Percentiles rank a stretch among this genome's conserved stretches.
Evolutionary conservation across 2,329 filamentous ascomycete genomes (phyloP).

Genomic region (Exophiala mesophila): DNA sequence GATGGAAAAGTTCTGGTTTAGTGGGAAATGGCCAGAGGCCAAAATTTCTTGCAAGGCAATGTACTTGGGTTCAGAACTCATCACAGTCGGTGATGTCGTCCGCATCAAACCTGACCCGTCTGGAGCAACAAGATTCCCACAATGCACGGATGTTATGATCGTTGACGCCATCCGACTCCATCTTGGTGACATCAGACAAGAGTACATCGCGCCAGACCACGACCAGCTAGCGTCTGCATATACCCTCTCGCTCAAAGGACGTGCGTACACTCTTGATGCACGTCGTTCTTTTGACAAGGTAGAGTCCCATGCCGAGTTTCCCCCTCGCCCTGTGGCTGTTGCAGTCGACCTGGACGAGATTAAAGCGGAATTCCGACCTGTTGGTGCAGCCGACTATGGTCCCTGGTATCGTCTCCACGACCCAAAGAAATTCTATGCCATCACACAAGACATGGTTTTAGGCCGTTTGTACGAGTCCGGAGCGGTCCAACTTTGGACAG

Average conservation of each 20-base stretch:
- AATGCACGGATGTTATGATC: slow-evolving; percentile 49
- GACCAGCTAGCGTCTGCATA: slow-evolving; percentile 43
- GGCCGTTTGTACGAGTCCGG: slow-evolving; percentile 52
- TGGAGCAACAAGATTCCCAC: slow-evolving; percentile 24
- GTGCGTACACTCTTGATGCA: slow-evolving; percentile 40
- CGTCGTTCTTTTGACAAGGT: slow-evolving; percentile 19
- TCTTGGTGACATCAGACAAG: slow-evolving; percentile 45
- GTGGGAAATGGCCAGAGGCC: slow-evolving; percentile 51
- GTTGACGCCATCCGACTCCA: slow-evolving; percentile 51
- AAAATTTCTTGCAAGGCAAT: slow-evolving; percentile 50
- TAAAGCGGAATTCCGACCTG: slow-evolving; percentile 34
- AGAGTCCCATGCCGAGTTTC: slow-evolving; percentile 1
- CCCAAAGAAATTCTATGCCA: slow-evolving; percentile 36
- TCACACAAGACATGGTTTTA: slow-evolving; percentile 50
- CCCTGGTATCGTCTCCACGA: slow-evolving; percentile 49
- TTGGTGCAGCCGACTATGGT: slow-evolving; percentile 44
- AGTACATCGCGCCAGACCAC: slow-evolving; percentile 43
- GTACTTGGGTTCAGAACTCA: slow-evolving; percentile 53
- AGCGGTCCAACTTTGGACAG: slow-evolving; percentile 36
- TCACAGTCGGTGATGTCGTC: slow-evolving; percentile 51
- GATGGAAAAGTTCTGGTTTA: slow-evolving; percentile 49
- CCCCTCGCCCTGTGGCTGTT: slow-evolving; percentile 3
- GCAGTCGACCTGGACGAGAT: slow-evolving; percentile 33
- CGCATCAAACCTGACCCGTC: slow-evolving; percentile 41
- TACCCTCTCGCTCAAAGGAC: slow-evolving; percentile 46